Percentiles rank a stretch among this genome's conserved stretches.
Conservation (phyloP, 176 grass and related monocot species). For the Eleusine coracana region DNA sequence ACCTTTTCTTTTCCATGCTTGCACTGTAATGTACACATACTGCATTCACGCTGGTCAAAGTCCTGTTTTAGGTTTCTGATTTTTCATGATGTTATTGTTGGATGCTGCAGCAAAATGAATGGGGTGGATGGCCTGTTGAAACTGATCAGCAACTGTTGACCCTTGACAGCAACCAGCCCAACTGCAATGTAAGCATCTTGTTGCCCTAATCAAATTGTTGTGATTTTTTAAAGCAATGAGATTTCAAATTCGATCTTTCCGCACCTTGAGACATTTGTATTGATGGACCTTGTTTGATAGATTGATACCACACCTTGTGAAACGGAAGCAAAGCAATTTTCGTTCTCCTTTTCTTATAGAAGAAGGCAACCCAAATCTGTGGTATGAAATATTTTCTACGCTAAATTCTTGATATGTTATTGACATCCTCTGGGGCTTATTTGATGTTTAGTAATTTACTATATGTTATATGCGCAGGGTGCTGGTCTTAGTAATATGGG, state of each 20-base stretch:
- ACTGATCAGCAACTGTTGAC: slow-evolving; percentile 24
- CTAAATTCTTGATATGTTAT: background rate
- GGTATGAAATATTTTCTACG: slow-evolving; percentile 43
- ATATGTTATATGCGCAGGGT: slow-evolving; percentile 49
- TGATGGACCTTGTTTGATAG: slow-evolving; percentile 36
- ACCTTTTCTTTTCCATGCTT: background rate
- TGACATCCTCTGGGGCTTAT: background rate
- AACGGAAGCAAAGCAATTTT: slow-evolving; percentile 29
- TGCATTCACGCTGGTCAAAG: background rate
- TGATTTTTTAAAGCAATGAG: background rate
- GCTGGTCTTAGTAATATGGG: slow-evolving; percentile 87
- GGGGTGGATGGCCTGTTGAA: slow-evolving; percentile 11
- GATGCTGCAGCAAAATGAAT: slow-evolving; percentile 22
- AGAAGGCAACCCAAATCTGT: slow-evolving; percentile 39
- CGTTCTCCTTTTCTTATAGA: slow-evolving; percentile 15
- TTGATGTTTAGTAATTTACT: background rate
- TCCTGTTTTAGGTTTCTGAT: background rate
- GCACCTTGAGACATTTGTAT: background rate
- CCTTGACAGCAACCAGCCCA: slow-evolving; percentile 11
- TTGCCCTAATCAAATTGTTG: background rate
- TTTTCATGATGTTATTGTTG: slow-evolving; percentile 29
- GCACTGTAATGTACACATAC: background rate
- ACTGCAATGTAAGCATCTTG: slow-evolving; percentile 41
- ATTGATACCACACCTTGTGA: slow-evolving; percentile 20
- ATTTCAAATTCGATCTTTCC: slow-evolving; percentile 9